These are phyloP conservation scores for Colletotrichum tofieldiae DNA, from an alignment of 2,329 filamentous ascomycete genomes.

Conservation along the genomic window DNA sequence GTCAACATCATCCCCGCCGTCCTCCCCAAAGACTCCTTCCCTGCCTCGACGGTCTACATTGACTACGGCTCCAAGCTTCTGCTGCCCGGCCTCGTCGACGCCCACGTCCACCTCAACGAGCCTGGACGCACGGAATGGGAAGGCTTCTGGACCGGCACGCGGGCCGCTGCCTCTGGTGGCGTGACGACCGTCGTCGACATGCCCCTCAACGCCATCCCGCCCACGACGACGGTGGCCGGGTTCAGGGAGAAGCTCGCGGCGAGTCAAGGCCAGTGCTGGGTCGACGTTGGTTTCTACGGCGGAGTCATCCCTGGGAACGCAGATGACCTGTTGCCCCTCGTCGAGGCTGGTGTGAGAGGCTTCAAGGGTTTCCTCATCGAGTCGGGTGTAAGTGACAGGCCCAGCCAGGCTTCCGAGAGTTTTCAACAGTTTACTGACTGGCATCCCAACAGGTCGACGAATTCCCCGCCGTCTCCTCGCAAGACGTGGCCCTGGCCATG, in stretches of 20 bases:
- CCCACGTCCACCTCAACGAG: slow-evolving; percentile 98
- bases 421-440: slow-evolving; percentile 23
- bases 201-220: slow-evolving; percentile 97
- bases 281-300: slow-evolving; percentile 98
- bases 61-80: slow-evolving; percentile 90
- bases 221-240: slow-evolving; percentile 89
- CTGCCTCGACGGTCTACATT: slow-evolving; percentile 79
- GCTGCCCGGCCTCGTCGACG: slow-evolving; percentile 93
- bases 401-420: background rate
- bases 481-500: slow-evolving; percentile 87
- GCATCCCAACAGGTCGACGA: slow-evolving; percentile 81
- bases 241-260: slow-evolving; percentile 90
- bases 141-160: slow-evolving; percentile 94
- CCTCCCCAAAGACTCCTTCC: slow-evolving; percentile 83
- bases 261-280: slow-evolving; percentile 92
- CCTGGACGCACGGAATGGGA: slow-evolving; percentile 98
- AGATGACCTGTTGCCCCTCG: slow-evolving; percentile 82
- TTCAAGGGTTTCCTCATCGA: slow-evolving; percentile 99
- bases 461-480: slow-evolving; percentile 89
- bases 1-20: slow-evolving; percentile 81
- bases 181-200: slow-evolving; percentile 98
- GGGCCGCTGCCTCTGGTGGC: slow-evolving; percentile 93
- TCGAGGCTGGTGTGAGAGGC: slow-evolving; percentile 88
- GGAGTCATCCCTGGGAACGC: slow-evolving; percentile 94
- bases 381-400: slow-evolving; percentile 79